Evolutionary conservation across 2,329 filamentous ascomycete species (phyloP).

Genomic region (Stagonosporopsis tanaceti): DNA sequence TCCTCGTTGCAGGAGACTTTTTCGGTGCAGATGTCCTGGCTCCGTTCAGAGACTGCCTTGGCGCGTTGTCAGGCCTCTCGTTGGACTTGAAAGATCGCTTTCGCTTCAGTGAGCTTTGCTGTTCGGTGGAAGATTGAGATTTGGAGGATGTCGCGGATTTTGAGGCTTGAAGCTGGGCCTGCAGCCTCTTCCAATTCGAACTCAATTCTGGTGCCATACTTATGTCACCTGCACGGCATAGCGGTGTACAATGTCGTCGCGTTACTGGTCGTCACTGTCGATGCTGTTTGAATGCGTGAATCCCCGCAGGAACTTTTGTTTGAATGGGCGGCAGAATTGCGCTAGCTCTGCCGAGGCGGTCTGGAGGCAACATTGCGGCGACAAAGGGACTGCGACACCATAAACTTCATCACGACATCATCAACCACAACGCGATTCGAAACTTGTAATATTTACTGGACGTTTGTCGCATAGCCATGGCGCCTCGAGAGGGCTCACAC

Average conservation of each 20-base stretch:
- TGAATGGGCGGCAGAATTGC: slow-evolving; percentile 3
- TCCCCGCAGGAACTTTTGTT: slow-evolving; percentile 21
- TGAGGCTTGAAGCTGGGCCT: slow-evolving; percentile 61
- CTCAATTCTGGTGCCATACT: slow-evolving; percentile 52
- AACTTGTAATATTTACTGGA: slow-evolving; percentile 26
- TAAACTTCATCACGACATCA: slow-evolving; percentile 42
- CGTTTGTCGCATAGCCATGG: slow-evolving; percentile 54
- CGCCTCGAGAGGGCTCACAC: slow-evolving; percentile 61
- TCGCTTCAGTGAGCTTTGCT: slow-evolving; percentile 43
- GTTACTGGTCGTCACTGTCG: slow-evolving; percentile 23
- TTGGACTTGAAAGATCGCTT: slow-evolving; percentile 38
- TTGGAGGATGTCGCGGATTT: slow-evolving; percentile 39
- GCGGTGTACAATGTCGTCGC: slow-evolving; percentile 28
- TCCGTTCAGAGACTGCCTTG: slow-evolving; percentile 45
- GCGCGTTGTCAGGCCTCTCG: slow-evolving; percentile 26
- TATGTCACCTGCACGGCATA: slow-evolving; percentile 40
- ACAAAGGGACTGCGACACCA: slow-evolving; percentile 31
- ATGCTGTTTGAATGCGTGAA: slow-evolving; percentile 23
- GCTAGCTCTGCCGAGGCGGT: slow-evolving; percentile 24
- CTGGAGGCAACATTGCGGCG: slow-evolving; percentile 38
- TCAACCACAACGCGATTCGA: slow-evolving; percentile 36
- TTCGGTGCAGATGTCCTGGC: slow-evolving; percentile 31
- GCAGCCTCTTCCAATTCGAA: slow-evolving; percentile 80
- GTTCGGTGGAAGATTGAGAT: slow-evolving; percentile 34
- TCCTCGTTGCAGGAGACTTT: slow-evolving; percentile 35